Evolutionary conservation across 768 basidiomycete genomes (phyloP).

Genomic region (Saitozyma sp.): DNA sequence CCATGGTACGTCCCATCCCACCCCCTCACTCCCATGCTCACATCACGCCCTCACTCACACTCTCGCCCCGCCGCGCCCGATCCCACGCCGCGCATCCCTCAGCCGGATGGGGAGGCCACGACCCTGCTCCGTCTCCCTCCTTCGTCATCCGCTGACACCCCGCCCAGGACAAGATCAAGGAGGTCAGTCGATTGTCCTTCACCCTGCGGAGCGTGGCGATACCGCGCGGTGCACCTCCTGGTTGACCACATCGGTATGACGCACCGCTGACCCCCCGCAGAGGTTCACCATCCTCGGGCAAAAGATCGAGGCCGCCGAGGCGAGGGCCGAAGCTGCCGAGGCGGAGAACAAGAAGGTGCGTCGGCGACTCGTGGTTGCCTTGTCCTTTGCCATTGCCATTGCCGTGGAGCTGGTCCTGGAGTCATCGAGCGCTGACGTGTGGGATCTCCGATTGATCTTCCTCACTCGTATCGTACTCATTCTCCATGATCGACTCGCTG

Average conservation of each 20-base stretch:
- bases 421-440: not conserved
- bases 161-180: conserved; percentile 58
- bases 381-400: too few relatives aligned
- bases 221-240: not conserved
- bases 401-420: too few relatives aligned
- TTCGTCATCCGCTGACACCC: conserved; percentile 8
- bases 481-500: too few relatives aligned
- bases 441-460: not conserved
- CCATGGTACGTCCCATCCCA: not conserved
- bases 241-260: not conserved
- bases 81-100: conserved; percentile 2
- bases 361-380: not conserved
- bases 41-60: not conserved
- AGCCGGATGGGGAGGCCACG: conserved; percentile 10
- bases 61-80: not conserved
- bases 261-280: conserved; percentile 6
- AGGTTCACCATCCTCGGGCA: conserved; percentile 54
- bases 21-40: conserved; percentile 1
- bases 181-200: conserved; percentile 44
- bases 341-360: conserved; percentile 67
- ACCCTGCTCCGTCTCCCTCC: not conserved
- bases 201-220: too few relatives aligned
- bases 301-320: conserved; percentile 78
- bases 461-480: too few relatives aligned
- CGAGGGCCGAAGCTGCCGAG: conserved; percentile 86